Evolutionary conservation across 169 alveolate species (phyloP).

Genomic region (Cryptosporidium ubiquitum): DNA sequence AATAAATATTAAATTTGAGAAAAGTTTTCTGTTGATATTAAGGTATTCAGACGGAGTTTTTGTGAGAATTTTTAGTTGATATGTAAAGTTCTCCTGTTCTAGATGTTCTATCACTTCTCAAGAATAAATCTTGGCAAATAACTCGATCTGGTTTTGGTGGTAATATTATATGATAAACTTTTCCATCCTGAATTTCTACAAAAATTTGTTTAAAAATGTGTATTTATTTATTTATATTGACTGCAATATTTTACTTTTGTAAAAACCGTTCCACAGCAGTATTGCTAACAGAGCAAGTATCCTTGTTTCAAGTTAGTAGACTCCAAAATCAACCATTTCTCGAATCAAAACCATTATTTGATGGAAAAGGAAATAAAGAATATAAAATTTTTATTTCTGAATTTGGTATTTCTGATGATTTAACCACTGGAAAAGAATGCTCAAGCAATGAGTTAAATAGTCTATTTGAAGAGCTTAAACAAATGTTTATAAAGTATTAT

Average conservation of each 20-base stretch:
- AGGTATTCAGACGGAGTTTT: background rate
- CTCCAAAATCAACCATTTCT: background rate
- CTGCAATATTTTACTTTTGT: background rate
- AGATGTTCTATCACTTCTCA: background rate
- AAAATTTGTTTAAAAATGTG: background rate
- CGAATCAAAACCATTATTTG: background rate
- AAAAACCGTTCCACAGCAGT: background rate
- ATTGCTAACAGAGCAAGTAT: background rate
- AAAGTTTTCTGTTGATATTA: background rate
- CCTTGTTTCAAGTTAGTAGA: background rate
- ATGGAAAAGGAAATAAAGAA: background rate
- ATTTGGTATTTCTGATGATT: background rate
- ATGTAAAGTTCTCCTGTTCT: background rate
- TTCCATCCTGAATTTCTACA: background rate
- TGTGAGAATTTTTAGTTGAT: background rate
- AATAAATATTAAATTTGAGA: background rate
- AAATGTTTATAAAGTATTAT: background rate
- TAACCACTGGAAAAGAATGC: background rate
- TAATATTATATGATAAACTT: too few relatives aligned
- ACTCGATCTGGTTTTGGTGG: background rate
- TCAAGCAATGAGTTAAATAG: background rate
- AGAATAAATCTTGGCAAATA: background rate
- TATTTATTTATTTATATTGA: background rate
- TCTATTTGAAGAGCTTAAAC: background rate
- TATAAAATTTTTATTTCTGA: background rate